Evolutionary conservation across 2,329 filamentous ascomycete species (phyloP).

Genomic region (Neonectria magnoliae): DNA sequence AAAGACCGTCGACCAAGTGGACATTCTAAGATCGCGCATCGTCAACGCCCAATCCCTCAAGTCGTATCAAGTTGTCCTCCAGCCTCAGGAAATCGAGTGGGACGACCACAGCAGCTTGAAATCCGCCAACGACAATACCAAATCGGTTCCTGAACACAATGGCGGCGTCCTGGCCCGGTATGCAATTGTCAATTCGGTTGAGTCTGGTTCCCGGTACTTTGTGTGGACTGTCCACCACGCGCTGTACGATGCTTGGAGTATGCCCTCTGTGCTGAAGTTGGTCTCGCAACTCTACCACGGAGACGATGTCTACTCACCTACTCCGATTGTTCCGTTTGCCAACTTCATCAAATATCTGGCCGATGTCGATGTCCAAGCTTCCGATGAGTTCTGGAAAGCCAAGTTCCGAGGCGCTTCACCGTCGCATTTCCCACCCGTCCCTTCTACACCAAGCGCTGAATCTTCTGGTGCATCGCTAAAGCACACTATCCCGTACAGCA

Average conservation of each 20-base stretch:
- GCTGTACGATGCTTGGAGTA: constrained; percentile 39
- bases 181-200: constrained; percentile 2
- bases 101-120: constrained; percentile 4
- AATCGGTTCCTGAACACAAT: constrained; percentile 22
- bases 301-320: neutral
- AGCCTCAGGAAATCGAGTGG: constrained; percentile 26
- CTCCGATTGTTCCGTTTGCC: constrained; percentile 1
- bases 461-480: neutral
- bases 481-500: constrained; percentile 9
- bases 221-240: constrained; percentile 35
- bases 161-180: constrained; percentile 27
- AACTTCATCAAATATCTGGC: constrained; percentile 32
- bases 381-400: constrained; percentile 26
- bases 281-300: constrained; percentile 20
- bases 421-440: constrained; percentile 23
- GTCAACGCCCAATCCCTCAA: constrained; percentile 28
- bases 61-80: constrained; percentile 33
- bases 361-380: constrained; percentile 14
- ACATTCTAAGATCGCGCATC: constrained; percentile 40
- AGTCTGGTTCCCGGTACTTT: constrained; percentile 17
- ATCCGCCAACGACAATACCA: neutral
- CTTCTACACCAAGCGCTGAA: neutral
- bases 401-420: constrained; percentile 14
- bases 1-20: constrained; percentile 23
- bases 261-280: constrained; percentile 27